Evolutionary conservation across 1,139 yeast genomes (phyloP).

Genomic region (Petasospora rhodanensis): DNA sequence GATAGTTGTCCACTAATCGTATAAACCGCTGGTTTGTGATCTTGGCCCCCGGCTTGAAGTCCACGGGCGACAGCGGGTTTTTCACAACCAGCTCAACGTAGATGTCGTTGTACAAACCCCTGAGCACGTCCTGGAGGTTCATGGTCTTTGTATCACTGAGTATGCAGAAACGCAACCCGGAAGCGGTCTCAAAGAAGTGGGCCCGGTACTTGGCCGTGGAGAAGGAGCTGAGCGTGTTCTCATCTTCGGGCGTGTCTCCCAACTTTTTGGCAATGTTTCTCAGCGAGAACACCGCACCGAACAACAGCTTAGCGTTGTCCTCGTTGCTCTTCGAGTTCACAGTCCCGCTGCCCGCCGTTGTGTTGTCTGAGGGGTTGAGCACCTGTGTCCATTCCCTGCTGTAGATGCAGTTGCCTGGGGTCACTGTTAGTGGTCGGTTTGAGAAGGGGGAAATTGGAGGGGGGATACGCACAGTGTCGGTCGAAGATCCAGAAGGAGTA

Average conservation of each 20-base stretch:
- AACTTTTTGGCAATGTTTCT: constrained; percentile 69
- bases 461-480: constrained; percentile 57
- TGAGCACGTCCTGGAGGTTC: constrained; percentile 54
- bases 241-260: constrained; percentile 32
- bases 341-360: constrained; percentile 33
- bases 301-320: constrained; percentile 70
- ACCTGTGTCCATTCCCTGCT: constrained; percentile 52
- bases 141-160: constrained; percentile 66
- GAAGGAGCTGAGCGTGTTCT: constrained; percentile 59
- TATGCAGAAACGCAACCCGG: constrained; percentile 71
- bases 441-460: background rate
- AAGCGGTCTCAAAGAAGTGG: constrained; percentile 75
- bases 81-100: constrained; percentile 67
- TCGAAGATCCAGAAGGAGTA: constrained; percentile 87
- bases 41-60: constrained; percentile 39
- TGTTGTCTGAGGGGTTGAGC: constrained; percentile 13
- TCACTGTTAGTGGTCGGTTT: constrained; percentile 11
- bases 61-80: constrained; percentile 55
- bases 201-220: constrained; percentile 71
- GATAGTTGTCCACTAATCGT: constrained; percentile 37
- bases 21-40: constrained; percentile 44
- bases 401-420: constrained; percentile 57
- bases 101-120: constrained; percentile 62
- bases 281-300: constrained; percentile 82
- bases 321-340: constrained; percentile 55